Percentiles rank a stretch among this genome's conserved stretches.
These are phyloP conservation scores for Monilinia vaccinii-corymbosi DNA, from an alignment of 2,329 filamentous ascomycete species.

Conservation along the genomic window DNA sequence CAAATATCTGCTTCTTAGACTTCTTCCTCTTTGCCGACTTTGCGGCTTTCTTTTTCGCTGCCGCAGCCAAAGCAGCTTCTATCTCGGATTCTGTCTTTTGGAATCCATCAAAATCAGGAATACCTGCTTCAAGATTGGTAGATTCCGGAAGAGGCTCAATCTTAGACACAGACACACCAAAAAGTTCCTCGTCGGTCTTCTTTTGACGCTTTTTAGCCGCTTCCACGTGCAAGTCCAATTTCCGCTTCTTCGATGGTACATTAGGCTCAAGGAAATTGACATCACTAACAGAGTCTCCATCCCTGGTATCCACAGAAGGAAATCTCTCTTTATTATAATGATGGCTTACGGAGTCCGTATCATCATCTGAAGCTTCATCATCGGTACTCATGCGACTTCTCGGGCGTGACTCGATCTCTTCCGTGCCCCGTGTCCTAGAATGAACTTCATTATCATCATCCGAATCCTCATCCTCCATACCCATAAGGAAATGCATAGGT, in stretches of 20 bases:
- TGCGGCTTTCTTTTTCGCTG: conserved; percentile 48
- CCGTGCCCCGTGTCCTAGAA: conserved; percentile 65
- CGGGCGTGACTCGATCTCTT: conserved; percentile 75
- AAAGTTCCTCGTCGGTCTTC: conserved; percentile 70
- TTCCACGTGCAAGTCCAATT: conserved; percentile 60
- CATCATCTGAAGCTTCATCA: conserved; percentile 36
- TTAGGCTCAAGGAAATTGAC: conserved; percentile 56
- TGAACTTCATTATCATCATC: conserved; percentile 66
- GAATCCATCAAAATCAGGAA: conserved; percentile 40
- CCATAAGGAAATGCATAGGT: conserved; percentile 70
- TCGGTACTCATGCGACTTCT: conserved; percentile 64
- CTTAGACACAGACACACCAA: conserved; percentile 51
- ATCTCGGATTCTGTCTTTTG: conserved; percentile 43
- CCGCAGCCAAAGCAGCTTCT: conserved; percentile 32
- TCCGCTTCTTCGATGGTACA: conserved; percentile 57
- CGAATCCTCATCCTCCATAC: conserved; percentile 62
- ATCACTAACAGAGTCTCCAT: conserved; percentile 63
- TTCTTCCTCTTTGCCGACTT: conserved; percentile 58
- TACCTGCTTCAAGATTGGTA: conserved; percentile 36
- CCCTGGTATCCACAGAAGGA: conserved; percentile 37
- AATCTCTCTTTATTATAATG: conserved; percentile 15
- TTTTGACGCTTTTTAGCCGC: conserved; percentile 70
- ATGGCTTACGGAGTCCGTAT: conserved; percentile 18
- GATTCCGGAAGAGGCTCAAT: conserved; percentile 38
- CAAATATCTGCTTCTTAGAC: conserved; percentile 67